phyloP scores from a whole-genome alignment of 306 rosid species.

The Cicer pinnatifidum region DNA sequence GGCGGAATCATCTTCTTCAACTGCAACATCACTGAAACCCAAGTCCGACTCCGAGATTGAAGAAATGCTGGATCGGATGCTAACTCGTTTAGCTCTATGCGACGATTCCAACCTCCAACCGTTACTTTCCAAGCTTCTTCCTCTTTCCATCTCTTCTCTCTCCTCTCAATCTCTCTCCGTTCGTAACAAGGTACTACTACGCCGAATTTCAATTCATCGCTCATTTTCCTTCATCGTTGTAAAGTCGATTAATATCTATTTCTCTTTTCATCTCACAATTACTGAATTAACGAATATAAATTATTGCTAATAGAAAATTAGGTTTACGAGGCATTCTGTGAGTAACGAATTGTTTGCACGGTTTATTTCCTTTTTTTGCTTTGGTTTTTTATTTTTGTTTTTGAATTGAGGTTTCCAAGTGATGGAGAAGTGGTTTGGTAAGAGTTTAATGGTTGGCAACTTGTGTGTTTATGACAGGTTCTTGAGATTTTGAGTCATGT shows the following conservation, averaged over 20 bases:
- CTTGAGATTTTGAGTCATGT: slow-evolving; percentile 97
- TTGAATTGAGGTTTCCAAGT: background rate
- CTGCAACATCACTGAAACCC: slow-evolving; percentile 37
- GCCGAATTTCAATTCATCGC: background rate
- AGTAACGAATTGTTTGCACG: background rate
- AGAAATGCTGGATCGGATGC: slow-evolving; percentile 86
- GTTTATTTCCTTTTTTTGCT: slow-evolving; percentile 11
- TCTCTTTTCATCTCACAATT: background rate
- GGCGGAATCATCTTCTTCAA: slow-evolving; percentile 70
- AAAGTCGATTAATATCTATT: background rate
- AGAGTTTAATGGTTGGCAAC: slow-evolving; percentile 12
- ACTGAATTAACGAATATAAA: background rate
- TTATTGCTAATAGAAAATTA: background rate
- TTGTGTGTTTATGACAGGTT: slow-evolving; percentile 59
- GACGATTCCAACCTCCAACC: slow-evolving; percentile 86
- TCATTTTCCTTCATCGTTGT: background rate
- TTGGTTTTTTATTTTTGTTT: background rate
- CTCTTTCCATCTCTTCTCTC: slow-evolving; percentile 78
- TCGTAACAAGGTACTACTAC: slow-evolving; percentile 69
- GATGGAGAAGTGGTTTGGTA: slow-evolving; percentile 4
- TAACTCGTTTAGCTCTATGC: slow-evolving; percentile 89
- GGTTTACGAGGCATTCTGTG: slow-evolving; percentile 18
- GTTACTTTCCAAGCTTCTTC: slow-evolving; percentile 83
- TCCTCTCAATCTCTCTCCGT: slow-evolving; percentile 67
- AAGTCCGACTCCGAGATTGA: slow-evolving; percentile 70